These are phyloP conservation scores for Linnemannia elongata DNA, from an alignment of 192 early-diverging fungal genomes.

Conservation along the genomic window DNA sequence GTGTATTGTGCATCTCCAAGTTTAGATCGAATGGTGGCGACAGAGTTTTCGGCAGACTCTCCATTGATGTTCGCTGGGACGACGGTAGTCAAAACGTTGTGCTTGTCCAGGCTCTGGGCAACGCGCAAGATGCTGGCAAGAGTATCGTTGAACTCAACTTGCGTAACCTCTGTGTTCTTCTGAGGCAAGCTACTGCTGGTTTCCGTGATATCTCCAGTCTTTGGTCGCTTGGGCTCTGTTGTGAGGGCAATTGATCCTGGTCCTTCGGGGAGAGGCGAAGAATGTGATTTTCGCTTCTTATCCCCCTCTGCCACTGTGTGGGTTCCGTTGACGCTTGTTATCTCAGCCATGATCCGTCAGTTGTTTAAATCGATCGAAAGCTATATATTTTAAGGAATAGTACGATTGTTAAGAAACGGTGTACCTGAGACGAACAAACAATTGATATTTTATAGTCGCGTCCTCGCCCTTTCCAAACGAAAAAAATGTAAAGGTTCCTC, in stretches of 20 bases:
- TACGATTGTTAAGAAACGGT: neutral
- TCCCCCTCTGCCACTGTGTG: slow-evolving; percentile 4
- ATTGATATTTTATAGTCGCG: neutral
- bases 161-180: slow-evolving; percentile 40
- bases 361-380: neutral
- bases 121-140: slow-evolving; percentile 33
- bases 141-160: slow-evolving; percentile 41
- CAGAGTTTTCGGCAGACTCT: slow-evolving; percentile 15
- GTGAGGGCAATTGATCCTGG: slow-evolving; percentile 23
- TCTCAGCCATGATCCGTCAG: slow-evolving; percentile 15
- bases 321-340: neutral
- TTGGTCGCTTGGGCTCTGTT: slow-evolving; percentile 41
- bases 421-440: neutral
- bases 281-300: slow-evolving; percentile 49
- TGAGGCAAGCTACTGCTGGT: neutral
- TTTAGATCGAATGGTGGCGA: slow-evolving; percentile 19
- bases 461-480: neutral
- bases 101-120: slow-evolving; percentile 28
- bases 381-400: neutral
- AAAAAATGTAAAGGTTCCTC: neutral
- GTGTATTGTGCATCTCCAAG: slow-evolving; percentile 35
- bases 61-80: slow-evolving; percentile 23
- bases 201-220: slow-evolving; percentile 34
- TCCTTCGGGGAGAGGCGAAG: slow-evolving; percentile 33
- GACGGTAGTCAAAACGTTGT: slow-evolving; percentile 10